phyloP scores from a whole-genome alignment of 345 rosid genomes.

The Citrus medica region DNA sequence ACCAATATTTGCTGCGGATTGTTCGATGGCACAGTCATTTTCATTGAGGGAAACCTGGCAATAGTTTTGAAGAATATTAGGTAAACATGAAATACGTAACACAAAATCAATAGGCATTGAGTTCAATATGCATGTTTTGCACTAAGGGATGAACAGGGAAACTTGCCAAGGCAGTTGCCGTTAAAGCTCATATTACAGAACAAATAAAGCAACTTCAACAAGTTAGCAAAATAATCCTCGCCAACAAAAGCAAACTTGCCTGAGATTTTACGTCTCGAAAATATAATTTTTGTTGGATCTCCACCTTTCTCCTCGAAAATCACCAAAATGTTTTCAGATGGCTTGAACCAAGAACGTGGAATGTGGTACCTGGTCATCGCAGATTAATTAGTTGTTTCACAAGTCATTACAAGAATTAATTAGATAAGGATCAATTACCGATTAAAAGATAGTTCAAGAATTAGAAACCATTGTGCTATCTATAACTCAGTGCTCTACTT shows the following conservation, averaged over 20 bases:
- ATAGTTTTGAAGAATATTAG: neutral
- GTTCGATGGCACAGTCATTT: constrained; percentile 39
- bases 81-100: neutral
- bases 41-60: constrained; percentile 50
- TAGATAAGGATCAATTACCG: no score
- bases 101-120: neutral
- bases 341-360: constrained; percentile 93
- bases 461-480: no score
- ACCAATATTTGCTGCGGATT: constrained; percentile 30
- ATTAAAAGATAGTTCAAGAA: no score
- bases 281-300: constrained; percentile 60
- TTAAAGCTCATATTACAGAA: neutral
- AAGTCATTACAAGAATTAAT: neutral
- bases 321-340: constrained; percentile 76
- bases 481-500: no score
- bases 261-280: constrained; percentile 56
- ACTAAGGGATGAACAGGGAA: neutral
- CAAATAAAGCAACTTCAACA: neutral
- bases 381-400: neutral
- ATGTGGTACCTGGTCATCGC: constrained; percentile 70
- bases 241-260: constrained; percentile 29
- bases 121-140: neutral
- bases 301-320: constrained; percentile 93
- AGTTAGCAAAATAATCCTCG: constrained; percentile 18
- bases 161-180: neutral